A percentile compares a stretch with the other conserved stretches of the same genome.
Conservation (phyloP, 169 alveolate genomes). For the Cryptosporidium parvum region DNA sequence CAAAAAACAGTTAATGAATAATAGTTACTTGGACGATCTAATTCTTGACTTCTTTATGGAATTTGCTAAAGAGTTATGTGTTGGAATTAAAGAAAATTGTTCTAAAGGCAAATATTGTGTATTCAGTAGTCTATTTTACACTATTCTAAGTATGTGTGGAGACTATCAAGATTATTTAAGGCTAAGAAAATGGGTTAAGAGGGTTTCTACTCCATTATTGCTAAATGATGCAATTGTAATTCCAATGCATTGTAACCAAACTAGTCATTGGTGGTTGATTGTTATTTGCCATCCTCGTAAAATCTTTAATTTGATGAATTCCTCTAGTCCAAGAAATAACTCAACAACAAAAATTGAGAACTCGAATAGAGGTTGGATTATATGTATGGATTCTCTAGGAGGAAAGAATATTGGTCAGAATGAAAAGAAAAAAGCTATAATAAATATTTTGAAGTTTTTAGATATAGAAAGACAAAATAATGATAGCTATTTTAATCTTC, state of each 20-base stretch:
- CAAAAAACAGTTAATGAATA: background rate
- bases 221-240: slow-evolving; percentile 50
- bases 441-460: slow-evolving; percentile 36
- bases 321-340: background rate
- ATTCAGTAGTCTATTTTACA: slow-evolving; percentile 56
- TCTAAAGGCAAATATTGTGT: slow-evolving; percentile 13
- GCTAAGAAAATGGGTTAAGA: slow-evolving; percentile 53
- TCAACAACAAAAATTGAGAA: background rate
- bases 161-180: slow-evolving; percentile 49
- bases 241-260: slow-evolving; percentile 58
- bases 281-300: slow-evolving; percentile 56
- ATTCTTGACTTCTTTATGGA: slow-evolving; percentile 55
- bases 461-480: slow-evolving; percentile 44
- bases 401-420: background rate
- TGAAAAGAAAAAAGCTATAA: slow-evolving; percentile 10
- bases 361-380: slow-evolving; percentile 59
- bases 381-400: slow-evolving; percentile 70
- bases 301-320: background rate
- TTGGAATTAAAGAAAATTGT: background rate
- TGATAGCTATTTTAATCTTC: background rate
- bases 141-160: slow-evolving; percentile 35
- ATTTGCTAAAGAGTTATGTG: slow-evolving; percentile 34
- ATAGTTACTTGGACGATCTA: slow-evolving; percentile 50
- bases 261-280: slow-evolving; percentile 57
- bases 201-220: slow-evolving; percentile 32